Conservation (phyloP, 108 stramenopile genomes). For the Skeletonema menzelii region DNA sequence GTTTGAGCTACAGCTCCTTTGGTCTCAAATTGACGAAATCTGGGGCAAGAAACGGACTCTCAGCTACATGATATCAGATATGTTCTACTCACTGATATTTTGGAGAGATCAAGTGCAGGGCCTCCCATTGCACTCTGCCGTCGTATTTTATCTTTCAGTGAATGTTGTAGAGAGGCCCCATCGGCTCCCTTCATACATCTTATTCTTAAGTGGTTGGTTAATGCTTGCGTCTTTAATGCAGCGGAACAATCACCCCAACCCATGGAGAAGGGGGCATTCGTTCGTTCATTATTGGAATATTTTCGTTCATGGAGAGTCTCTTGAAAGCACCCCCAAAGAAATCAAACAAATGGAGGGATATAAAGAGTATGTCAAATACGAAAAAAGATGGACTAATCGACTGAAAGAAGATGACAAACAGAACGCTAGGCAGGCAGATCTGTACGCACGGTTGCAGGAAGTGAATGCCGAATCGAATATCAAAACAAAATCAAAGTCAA, state of each 20-base stretch:
- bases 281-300: constrained; percentile 61
- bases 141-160: constrained; percentile 52
- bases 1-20: constrained; percentile 27
- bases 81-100: constrained; percentile 58
- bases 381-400: constrained; percentile 43
- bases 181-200: constrained; percentile 45
- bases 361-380: constrained; percentile 43
- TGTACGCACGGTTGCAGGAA: constrained; percentile 47
- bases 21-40: constrained; percentile 73
- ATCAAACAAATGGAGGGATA: constrained; percentile 33
- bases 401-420: constrained; percentile 37
- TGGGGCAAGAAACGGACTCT: constrained; percentile 51
- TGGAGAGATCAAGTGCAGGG: constrained; percentile 76
- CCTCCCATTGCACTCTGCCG: constrained; percentile 69
- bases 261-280: constrained; percentile 65
- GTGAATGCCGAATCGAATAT: constrained; percentile 40
- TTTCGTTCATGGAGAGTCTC: constrained; percentile 26
- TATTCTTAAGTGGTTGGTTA: constrained; percentile 61
- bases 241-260: constrained; percentile 68
- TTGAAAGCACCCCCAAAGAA: constrained; percentile 1
- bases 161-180: constrained; percentile 67
- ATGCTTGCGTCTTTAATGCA: constrained; percentile 66
- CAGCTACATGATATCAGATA: constrained; percentile 32
- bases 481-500: constrained; percentile 28
- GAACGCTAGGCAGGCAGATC: constrained; percentile 47